Conservation (phyloP, 2,329 filamentous ascomycete species). For the Huntiella bhutanensis region DNA sequence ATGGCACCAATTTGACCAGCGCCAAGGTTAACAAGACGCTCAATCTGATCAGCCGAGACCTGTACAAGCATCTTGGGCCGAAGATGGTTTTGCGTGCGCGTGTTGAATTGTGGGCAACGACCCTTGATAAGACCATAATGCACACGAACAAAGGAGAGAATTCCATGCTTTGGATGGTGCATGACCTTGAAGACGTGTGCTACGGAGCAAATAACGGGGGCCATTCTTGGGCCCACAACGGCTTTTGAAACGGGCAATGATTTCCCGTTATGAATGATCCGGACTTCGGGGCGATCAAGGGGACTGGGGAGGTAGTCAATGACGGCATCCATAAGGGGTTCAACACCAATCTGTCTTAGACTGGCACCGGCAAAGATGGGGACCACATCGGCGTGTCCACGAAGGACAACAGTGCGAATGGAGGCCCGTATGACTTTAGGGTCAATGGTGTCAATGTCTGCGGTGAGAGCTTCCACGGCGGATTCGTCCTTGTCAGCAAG, state of each 20-base stretch:
- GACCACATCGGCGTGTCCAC: conserved; percentile 51
- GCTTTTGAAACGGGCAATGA: conserved; percentile 20
- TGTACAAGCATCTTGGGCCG: conserved; percentile 64
- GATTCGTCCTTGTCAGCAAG: conserved; percentile 76
- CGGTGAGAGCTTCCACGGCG: conserved; percentile 70
- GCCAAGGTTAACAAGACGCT: conserved; percentile 62
- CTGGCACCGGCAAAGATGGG: conserved; percentile 85
- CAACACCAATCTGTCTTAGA: conserved; percentile 83
- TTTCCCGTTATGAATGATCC: conserved; percentile 50
- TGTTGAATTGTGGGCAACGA: conserved; percentile 68
- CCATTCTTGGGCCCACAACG: conserved; percentile 20
- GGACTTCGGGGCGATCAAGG: conserved; percentile 56
- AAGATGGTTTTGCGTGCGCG: conserved; percentile 62
- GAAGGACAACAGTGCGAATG: conserved; percentile 52
- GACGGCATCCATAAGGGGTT: conserved; percentile 75
- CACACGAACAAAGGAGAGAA: conserved; percentile 79
- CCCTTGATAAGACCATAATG: conserved; percentile 68
- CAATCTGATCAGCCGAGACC: conserved; percentile 74
- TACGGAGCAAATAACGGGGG: conserved; percentile 21
- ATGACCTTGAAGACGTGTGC: conserved; percentile 87
- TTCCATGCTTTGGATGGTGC: conserved; percentile 66
- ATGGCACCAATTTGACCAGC: conserved; percentile 90
- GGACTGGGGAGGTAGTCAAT: conserved; percentile 76
- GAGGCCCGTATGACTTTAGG: conserved; percentile 48
- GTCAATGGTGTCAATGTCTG: conserved; percentile 56